Percentiles rank a stretch among this genome's conserved stretches.
Conservation (phyloP, 1,284 basidiomycete genomes). For the Trichosporon sp. region DNA sequence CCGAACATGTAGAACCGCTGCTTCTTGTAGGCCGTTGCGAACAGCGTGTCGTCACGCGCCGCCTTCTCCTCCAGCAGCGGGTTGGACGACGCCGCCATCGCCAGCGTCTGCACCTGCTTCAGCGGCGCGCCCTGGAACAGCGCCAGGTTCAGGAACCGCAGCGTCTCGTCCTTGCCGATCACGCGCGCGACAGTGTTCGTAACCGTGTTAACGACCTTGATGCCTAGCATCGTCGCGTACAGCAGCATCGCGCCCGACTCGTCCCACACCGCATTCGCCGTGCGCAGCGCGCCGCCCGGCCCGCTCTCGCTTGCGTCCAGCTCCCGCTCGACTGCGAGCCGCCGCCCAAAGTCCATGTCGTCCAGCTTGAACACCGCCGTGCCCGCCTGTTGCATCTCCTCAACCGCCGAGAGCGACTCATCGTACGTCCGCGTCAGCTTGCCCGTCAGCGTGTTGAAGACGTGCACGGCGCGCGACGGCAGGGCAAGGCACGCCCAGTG, state of each 20-base stretch:
- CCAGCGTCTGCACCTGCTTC: constrained; percentile 80
- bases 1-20: constrained; percentile 97
- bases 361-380: constrained; percentile 87
- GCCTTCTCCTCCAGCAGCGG: constrained; percentile 82
- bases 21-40: constrained; percentile 89
- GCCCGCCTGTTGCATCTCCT: constrained; percentile 95
- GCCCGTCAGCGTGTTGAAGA: constrained; percentile 86
- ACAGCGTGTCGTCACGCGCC: constrained; percentile 81
- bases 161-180: constrained; percentile 89
- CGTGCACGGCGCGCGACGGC: constrained; percentile 84
- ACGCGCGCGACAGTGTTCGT: constrained; percentile 88
- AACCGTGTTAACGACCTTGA: constrained; percentile 94
- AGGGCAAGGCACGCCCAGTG: constrained; percentile 90
- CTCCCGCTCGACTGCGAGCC: constrained; percentile 87
- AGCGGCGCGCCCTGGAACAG: constrained; percentile 90
- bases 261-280: constrained; percentile 90
- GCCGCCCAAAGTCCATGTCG: constrained; percentile 98
- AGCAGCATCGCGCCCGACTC: constrained; percentile 91
- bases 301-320: constrained; percentile 57
- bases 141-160: constrained; percentile 81
- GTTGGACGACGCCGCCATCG: constrained; percentile 92
- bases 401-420: constrained; percentile 83
- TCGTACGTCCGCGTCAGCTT: constrained; percentile 92
- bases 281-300: constrained; percentile 51
- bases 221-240: constrained; percentile 88